Conservation (phyloP, 805 yeast genomes). For the Zygotorulaspora sp. region DNA sequence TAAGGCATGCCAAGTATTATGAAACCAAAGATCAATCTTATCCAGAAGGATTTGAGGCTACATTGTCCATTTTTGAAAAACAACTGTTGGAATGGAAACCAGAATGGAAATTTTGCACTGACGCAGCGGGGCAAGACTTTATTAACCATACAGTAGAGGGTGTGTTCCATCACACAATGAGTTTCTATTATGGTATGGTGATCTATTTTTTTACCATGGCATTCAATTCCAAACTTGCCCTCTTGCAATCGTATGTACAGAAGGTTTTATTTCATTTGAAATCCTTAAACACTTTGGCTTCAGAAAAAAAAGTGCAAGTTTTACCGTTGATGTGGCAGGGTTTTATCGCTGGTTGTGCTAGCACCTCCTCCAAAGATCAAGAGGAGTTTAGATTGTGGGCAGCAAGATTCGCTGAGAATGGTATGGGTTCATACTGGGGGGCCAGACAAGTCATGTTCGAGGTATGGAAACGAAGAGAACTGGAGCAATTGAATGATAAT, state of each 20-base stretch:
- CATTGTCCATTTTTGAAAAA: conserved; percentile 40
- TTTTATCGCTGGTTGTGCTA: conserved; percentile 81
- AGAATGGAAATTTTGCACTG: conserved; percentile 65
- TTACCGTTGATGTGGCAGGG: conserved; percentile 87
- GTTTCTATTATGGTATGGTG: conserved; percentile 67
- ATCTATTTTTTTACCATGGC: conserved; percentile 69
- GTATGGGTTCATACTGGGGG: conserved; percentile 80
- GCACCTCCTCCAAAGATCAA: conserved; percentile 54
- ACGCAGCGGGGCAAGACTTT: conserved; percentile 27
- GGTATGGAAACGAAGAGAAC: conserved; percentile 72
- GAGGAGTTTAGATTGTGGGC: conserved; percentile 67
- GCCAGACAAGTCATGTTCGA: conserved; percentile 81
- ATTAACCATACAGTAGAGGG: conserved; percentile 50
- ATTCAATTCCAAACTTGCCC: conserved; percentile 48
- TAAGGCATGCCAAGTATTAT: conserved; percentile 57
- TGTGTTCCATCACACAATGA: conserved; percentile 71
- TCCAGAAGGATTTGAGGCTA: conserved; percentile 23
- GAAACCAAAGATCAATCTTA: conserved; percentile 19
- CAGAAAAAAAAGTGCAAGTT: conserved; percentile 46
- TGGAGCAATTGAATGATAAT: conserved; percentile 52
- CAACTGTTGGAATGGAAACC: conserved; percentile 61
- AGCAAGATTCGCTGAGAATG: conserved; percentile 43
- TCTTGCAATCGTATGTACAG: conserved; percentile 56
- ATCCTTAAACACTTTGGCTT: conserved; percentile 53
- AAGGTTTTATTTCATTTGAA: conserved; percentile 61